Evolutionary conservation across 129 eudicot species (phyloP), one percentile per base, ranked within the genome.

Genomic region (Heracleum sosnowskyi): DNA sequence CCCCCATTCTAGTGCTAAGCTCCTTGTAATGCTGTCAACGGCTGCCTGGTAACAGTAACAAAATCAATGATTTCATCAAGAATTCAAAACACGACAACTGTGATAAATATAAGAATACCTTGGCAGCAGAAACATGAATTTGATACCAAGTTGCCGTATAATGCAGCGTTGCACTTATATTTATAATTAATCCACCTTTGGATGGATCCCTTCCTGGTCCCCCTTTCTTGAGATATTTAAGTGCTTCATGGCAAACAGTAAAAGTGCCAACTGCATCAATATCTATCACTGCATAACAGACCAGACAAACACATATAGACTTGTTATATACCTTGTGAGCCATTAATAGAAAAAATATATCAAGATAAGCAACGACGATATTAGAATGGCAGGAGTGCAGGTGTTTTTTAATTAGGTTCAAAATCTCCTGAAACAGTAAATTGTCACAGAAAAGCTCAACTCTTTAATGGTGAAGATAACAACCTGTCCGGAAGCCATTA

Each of bases 191-290:
- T 31, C 98, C 98, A 63, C 98, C 97, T 53, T 78, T 75, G 37
- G 90, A 84, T 10, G 90, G 85, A 77, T 78, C 79, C 83, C 87
- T 90, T 69, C 97, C 97, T 2, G 79, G 83, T 36, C 91, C 97
- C 60, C 96, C 98, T 84, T 87, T 91, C 87, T 90, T 90, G 2
- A 95, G 89, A 81, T 90, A 95, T 17, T 83, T 81, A 1, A 91
- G 81, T 39, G 98, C 94, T 80, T 90, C 93, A 39, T 80, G 97
- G 77, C 97, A 95, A 97, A 91, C 90, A 29, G 97, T 90, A 78
- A 95, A 95, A 20, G 98, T 95, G 39, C 98, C 98, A 80, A 95
- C 98, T 20, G 98, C 78, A 79, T 95, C 98, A 64, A 95, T 95
- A 80, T 95, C 98, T 86, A 94, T 69, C 53, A 94, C 98, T 94